A percentile compares a stretch with the other conserved stretches of the same genome.
Conservation (phyloP, 345 rosid genomes). For the Lumnitzera racemosa region DNA sequence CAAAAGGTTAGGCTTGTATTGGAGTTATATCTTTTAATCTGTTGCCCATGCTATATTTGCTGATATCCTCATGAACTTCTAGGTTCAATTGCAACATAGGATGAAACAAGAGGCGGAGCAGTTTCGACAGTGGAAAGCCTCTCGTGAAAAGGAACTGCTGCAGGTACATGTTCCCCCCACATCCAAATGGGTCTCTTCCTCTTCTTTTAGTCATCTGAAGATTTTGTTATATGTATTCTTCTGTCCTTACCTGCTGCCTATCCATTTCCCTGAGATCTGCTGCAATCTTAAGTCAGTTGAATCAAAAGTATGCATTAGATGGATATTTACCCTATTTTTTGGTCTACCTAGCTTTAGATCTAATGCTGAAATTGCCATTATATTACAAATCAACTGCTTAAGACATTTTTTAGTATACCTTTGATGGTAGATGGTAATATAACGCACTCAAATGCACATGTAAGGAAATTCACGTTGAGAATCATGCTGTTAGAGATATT, state of each 20-base stretch:
- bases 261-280: too few species aligned
- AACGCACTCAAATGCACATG: too few species aligned
- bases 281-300: too few species aligned
- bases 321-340: too few species aligned
- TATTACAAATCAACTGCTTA: too few species aligned
- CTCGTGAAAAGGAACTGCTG: constrained; percentile 85
- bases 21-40: neutral
- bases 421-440: too few species aligned
- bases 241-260: neutral
- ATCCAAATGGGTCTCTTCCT: neutral
- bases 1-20: constrained; percentile 54
- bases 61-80: constrained; percentile 7
- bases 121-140: constrained; percentile 97
- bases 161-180: constrained; percentile 40
- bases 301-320: too few species aligned
- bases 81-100: constrained; percentile 97
- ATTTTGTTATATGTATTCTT: constrained; percentile 1
- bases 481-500: too few species aligned
- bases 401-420: too few species aligned
- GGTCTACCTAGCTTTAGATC: too few species aligned
- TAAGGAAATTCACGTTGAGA: too few species aligned
- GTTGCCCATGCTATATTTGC: constrained; percentile 6
- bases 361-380: too few species aligned
- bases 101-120: constrained; percentile 99
- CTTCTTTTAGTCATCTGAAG: neutral